phyloP scores from a whole-genome alignment of 495 filamentous ascomycete species.

The Beverwykella pulmonaria region DNA sequence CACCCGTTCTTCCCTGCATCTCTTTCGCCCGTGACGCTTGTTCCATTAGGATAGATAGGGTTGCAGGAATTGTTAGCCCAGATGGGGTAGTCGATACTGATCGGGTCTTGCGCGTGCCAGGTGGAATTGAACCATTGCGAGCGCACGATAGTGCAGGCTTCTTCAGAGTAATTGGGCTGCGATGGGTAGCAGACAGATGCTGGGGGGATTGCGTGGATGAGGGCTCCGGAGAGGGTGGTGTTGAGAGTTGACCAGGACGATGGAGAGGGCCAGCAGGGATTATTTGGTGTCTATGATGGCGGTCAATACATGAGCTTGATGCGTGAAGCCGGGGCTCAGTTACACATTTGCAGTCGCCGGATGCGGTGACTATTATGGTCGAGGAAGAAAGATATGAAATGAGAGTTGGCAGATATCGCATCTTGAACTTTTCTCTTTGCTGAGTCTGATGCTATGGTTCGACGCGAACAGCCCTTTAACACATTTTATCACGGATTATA shows the following conservation, averaged over 20 bases:
- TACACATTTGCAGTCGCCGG: conserved; percentile 25
- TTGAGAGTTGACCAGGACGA: conserved; percentile 32
- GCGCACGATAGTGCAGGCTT: conserved; percentile 18
- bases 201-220: conserved; percentile 27
- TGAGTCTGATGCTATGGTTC: background rate
- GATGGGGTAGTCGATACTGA: conserved; percentile 34
- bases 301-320: background rate
- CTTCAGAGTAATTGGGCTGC: conserved; percentile 27
- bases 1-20: conserved; percentile 45
- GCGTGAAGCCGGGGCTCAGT: background rate
- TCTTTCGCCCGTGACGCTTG: conserved; percentile 30
- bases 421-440: background rate
- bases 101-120: conserved; percentile 32
- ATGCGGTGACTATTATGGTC: background rate
- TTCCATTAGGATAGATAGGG: conserved; percentile 36
- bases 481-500: background rate
- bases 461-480: background rate
- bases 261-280: conserved; percentile 31
- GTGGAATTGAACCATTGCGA: conserved; percentile 36
- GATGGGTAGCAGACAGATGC: conserved; percentile 33
- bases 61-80: conserved; percentile 37
- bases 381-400: conserved; percentile 3
- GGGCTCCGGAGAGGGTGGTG: conserved; percentile 17
- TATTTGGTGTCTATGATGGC: conserved; percentile 21
- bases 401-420: background rate